A percentile compares a stretch with the other conserved stretches of the same genome.
Evolutionary conservation across 2,329 filamentous ascomycete species (phyloP).

Genomic region (Aspergillus texensis): DNA sequence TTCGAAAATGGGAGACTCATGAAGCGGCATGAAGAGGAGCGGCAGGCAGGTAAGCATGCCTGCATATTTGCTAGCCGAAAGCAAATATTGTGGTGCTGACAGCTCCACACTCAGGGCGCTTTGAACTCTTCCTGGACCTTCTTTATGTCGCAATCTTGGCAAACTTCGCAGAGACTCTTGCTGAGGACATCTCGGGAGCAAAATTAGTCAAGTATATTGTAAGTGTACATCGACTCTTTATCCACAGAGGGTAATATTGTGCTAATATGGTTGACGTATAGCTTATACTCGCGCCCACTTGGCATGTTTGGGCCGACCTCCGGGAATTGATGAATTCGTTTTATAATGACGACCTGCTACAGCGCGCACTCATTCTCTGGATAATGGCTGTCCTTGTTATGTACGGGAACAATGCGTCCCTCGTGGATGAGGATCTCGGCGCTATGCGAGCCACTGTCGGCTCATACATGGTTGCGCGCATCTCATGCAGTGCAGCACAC

Average conservation of each 20-base stretch:
- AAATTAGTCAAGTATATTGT: slow-evolving; percentile 52
- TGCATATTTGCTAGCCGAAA: neutral
- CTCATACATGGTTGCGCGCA: slow-evolving; percentile 51
- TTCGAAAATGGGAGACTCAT: slow-evolving; percentile 48
- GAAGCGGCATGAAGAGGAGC: slow-evolving; percentile 49
- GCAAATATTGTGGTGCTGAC: neutral
- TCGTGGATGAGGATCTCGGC: slow-evolving; percentile 46
- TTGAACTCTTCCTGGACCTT: slow-evolving; percentile 55
- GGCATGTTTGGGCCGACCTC: slow-evolving; percentile 55
- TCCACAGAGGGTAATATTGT: too few species aligned
- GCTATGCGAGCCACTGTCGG: slow-evolving; percentile 51
- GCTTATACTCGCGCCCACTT: slow-evolving; percentile 53
- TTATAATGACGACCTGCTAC: slow-evolving; percentile 54
- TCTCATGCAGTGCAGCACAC: slow-evolving; percentile 43
- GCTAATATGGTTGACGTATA: slow-evolving; percentile 5
- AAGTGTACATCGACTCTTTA: neutral
- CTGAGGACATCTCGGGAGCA: slow-evolving; percentile 48
- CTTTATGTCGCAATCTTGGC: slow-evolving; percentile 56
- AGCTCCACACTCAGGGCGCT: slow-evolving; percentile 35
- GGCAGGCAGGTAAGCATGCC: slow-evolving; percentile 40
- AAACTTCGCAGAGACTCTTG: slow-evolving; percentile 53
- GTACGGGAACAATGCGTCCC: slow-evolving; percentile 52
- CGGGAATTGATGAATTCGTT: slow-evolving; percentile 57
- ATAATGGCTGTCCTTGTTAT: slow-evolving; percentile 54
- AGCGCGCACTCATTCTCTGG: slow-evolving; percentile 54